These are phyloP conservation scores for Chaetomium olivaceum DNA, from an alignment of 2,329 filamentous ascomycete genomes.

Conservation along the genomic window DNA sequence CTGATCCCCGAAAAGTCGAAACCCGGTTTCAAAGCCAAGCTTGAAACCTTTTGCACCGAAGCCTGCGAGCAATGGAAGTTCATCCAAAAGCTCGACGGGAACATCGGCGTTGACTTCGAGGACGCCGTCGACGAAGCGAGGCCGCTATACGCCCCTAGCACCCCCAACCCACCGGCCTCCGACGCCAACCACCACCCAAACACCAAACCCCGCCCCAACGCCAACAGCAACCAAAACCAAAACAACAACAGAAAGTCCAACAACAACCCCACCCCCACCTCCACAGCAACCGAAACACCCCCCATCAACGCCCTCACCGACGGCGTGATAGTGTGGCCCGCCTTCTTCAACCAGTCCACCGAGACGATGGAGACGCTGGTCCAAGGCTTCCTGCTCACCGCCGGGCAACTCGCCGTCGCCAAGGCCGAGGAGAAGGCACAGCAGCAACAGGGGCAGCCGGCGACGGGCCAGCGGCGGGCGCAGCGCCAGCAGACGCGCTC, in stretches of 20 bases:
- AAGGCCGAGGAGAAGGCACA: neutral
- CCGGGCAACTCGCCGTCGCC: neutral
- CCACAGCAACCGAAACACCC: neutral
- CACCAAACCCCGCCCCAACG: neutral
- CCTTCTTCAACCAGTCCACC: conserved; percentile 10
- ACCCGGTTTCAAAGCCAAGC: neutral
- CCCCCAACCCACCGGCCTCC: neutral
- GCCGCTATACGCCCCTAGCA: neutral
- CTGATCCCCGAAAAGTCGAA: neutral
- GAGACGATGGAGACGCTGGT: neutral
- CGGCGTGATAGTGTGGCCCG: conserved; percentile 23
- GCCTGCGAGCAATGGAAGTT: conserved; percentile 18
- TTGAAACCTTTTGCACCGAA: conserved; percentile 10
- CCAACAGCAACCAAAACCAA: neutral
- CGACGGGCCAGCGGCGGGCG: neutral
- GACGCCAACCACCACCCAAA: neutral
- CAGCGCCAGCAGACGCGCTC: neutral
- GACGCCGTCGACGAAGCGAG: neutral
- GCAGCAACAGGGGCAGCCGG: neutral
- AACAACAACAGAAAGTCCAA: neutral
- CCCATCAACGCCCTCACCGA: neutral
- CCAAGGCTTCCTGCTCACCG: neutral
- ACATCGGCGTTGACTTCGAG: neutral
- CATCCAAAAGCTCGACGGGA: conserved; percentile 20
- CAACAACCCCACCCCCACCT: neutral